Conservation (phyloP, 768 basidiomycete genomes). For the Mrakia blollopis region DNA sequence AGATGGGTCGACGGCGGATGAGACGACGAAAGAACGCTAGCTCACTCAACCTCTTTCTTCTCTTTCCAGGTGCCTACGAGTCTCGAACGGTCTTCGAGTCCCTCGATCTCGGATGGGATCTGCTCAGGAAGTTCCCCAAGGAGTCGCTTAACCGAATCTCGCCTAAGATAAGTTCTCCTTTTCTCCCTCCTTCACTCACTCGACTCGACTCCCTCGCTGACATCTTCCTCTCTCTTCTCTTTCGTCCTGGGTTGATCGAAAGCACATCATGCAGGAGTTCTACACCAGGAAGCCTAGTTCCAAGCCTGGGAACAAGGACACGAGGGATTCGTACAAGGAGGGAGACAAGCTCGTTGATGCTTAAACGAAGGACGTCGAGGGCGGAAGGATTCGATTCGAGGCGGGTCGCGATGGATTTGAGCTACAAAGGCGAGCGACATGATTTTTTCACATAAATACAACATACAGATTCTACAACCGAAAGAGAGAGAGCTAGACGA, state of each 20-base stretch:
- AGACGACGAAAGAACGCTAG: neutral
- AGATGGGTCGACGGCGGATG: neutral
- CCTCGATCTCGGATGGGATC: slow-evolving; percentile 91
- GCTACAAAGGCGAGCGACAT: too few relatives aligned
- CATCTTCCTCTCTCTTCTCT: neutral
- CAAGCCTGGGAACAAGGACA: slow-evolving; percentile 29
- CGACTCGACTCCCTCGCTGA: neutral
- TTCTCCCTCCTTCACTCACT: neutral
- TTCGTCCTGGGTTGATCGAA: neutral
- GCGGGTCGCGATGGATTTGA: too few relatives aligned
- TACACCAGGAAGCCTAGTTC: slow-evolving; percentile 34
- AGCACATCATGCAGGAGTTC: slow-evolving; percentile 36
- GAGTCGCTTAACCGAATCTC: slow-evolving; percentile 97
- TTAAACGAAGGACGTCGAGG: neutral
- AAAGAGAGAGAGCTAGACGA: too few relatives aligned
- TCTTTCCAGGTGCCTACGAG: slow-evolving; percentile 73
- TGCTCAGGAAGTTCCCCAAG: slow-evolving; percentile 97
- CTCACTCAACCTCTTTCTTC: slow-evolving; percentile 19
- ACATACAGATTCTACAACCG: too few relatives aligned
- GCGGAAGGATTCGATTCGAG: too few relatives aligned
- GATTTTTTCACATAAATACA: too few relatives aligned
- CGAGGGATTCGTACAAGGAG: slow-evolving; percentile 20
- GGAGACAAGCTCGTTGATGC: neutral
- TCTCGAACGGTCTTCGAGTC: slow-evolving; percentile 95
- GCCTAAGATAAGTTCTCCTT: slow-evolving; percentile 56